Percentiles rank a stretch among this genome's conserved stretches.
Evolutionary conservation across 2,329 filamentous ascomycete genomes (phyloP).

Genomic region (Penicillium sp.): DNA sequence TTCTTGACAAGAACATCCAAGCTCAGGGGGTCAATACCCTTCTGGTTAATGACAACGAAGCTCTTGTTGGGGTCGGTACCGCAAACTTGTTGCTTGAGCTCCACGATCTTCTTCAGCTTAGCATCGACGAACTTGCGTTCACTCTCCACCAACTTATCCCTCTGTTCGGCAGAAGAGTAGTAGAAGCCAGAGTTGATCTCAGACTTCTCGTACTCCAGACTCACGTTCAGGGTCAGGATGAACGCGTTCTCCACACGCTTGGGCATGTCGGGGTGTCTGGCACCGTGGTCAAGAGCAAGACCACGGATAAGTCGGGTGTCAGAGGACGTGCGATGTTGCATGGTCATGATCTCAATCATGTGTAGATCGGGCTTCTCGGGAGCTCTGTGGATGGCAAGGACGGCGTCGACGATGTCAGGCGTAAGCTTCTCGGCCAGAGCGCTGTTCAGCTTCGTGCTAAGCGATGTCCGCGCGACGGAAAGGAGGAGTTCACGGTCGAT

Average conservation of each 20-base stretch:
- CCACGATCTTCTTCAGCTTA: constrained; percentile 94
- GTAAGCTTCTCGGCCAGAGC: constrained; percentile 84
- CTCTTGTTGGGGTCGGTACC: constrained; percentile 86
- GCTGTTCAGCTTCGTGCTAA: constrained; percentile 88
- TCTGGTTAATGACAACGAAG: constrained; percentile 98
- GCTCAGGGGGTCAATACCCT: constrained; percentile 94
- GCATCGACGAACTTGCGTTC: constrained; percentile 92
- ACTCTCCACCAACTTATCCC: constrained; percentile 95
- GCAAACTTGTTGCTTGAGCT: constrained; percentile 95
- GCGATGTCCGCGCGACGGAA: constrained; percentile 84
- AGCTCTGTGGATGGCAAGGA: constrained; percentile 83
- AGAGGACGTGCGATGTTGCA: constrained; percentile 93
- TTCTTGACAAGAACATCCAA: constrained; percentile 97
- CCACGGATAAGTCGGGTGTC: constrained; percentile 94
- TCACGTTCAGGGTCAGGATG: constrained; percentile 92
- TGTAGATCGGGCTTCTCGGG: constrained; percentile 90
- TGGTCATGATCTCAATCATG: constrained; percentile 99
- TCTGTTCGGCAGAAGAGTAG: constrained; percentile 92
- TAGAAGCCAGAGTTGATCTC: constrained; percentile 99
- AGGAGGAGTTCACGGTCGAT: constrained; percentile 90
- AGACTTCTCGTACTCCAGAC: constrained; percentile 95
- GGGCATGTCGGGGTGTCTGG: constrained; percentile 95
- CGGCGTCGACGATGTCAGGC: constrained; percentile 89
- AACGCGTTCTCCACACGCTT: constrained; percentile 91
- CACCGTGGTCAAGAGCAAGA: constrained; percentile 86